phyloP scores from a whole-genome alignment of 2,329 filamentous ascomycete species.

The Ophiostoma angusticollis region DNA sequence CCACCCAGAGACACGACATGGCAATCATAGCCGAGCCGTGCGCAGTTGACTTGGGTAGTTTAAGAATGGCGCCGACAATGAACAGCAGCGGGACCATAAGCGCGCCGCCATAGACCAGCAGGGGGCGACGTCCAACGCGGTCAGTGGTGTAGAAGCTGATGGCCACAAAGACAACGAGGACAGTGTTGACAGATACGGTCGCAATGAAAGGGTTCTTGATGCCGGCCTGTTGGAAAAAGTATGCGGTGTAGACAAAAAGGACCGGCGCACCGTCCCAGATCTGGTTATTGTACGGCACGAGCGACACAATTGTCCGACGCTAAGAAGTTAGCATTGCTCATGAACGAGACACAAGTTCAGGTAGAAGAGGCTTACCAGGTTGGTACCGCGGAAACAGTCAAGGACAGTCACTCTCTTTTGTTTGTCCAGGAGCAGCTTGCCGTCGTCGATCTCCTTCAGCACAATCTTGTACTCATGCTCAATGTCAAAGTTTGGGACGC shows the following conservation, averaged over 20 bases:
- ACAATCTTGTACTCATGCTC: conserved; percentile 7
- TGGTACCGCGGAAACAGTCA: conserved; percentile 7
- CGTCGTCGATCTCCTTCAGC: conserved; percentile 6
- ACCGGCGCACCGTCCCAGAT: conserved; percentile 6
- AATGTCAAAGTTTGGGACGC: conserved; percentile 3
- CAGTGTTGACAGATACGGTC: conserved; percentile 6
- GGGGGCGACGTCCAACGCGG: conserved; percentile 4
- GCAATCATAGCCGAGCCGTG: conserved; percentile 7
- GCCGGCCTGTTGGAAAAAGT: conserved; percentile 8
- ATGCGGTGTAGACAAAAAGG: conserved; percentile 4
- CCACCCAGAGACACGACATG: conserved; percentile 6
- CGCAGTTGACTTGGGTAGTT: conserved; percentile 2
- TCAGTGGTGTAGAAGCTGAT: conserved; percentile 8
- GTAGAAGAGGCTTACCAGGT: not conserved
- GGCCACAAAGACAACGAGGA: conserved; percentile 8
- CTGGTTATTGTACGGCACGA: conserved; percentile 7
- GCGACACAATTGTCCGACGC: conserved; percentile 7
- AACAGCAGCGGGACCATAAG: conserved; percentile 5
- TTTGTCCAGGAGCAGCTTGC: conserved; percentile 5
- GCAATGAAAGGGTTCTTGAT: conserved; percentile 4
- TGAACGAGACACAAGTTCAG: not conserved
- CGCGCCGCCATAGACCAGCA: conserved; percentile 6
- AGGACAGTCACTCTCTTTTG: not conserved
- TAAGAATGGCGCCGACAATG: conserved; percentile 7
- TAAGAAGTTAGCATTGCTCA: not conserved